phyloP scores from a whole-genome alignment of 1,284 basidiomycete species.

The Sporisorium exsertum region DNA sequence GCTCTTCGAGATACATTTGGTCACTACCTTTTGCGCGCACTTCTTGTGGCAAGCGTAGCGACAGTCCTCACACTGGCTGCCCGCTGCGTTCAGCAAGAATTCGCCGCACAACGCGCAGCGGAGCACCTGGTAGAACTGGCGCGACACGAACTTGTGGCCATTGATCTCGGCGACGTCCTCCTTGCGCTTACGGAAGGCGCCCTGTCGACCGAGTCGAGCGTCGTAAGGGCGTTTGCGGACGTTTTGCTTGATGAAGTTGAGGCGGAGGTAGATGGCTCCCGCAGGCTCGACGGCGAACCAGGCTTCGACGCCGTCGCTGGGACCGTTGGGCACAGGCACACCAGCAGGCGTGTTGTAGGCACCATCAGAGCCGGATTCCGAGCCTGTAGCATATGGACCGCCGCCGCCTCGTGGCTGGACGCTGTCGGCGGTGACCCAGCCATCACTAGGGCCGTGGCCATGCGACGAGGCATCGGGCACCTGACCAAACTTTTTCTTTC shows the following conservation, averaged over 20 bases:
- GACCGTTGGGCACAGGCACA: slow-evolving; percentile 49
- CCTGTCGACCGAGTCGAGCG: slow-evolving; percentile 89
- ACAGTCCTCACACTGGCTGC: slow-evolving; percentile 99
- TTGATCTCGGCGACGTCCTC: slow-evolving; percentile 99
- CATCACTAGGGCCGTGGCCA: slow-evolving; percentile 62
- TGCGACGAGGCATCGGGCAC: slow-evolving; percentile 48
- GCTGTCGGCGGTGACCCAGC: slow-evolving; percentile 66
- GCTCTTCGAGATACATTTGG: slow-evolving; percentile 98
- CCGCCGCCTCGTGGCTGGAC: slow-evolving; percentile 52
- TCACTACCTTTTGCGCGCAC: slow-evolving; percentile 96
- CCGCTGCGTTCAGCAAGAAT: slow-evolving; percentile 94
- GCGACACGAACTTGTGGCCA: slow-evolving; percentile 96
- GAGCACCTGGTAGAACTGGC: slow-evolving; percentile 96
- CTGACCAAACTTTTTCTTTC: slow-evolving; percentile 89
- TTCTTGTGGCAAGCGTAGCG: slow-evolving; percentile 99
- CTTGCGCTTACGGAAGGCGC: slow-evolving; percentile 96
- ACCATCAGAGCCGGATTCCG: slow-evolving; percentile 29
- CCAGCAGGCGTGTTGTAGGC: slow-evolving; percentile 58
- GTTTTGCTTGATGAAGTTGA: slow-evolving; percentile 69
- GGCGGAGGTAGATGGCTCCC: slow-evolving; percentile 78
- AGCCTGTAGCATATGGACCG: slow-evolving; percentile 18
- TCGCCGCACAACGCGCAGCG: slow-evolving; percentile 98
- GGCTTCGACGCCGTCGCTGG: slow-evolving; percentile 85
- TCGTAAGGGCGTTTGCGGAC: slow-evolving; percentile 94
- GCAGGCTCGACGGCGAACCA: slow-evolving; percentile 99